A percentile compares a stretch with the other conserved stretches of the same genome.
Evolutionary conservation across 768 basidiomycete species (phyloP).

Genomic region (Kwoniella europaea): DNA sequence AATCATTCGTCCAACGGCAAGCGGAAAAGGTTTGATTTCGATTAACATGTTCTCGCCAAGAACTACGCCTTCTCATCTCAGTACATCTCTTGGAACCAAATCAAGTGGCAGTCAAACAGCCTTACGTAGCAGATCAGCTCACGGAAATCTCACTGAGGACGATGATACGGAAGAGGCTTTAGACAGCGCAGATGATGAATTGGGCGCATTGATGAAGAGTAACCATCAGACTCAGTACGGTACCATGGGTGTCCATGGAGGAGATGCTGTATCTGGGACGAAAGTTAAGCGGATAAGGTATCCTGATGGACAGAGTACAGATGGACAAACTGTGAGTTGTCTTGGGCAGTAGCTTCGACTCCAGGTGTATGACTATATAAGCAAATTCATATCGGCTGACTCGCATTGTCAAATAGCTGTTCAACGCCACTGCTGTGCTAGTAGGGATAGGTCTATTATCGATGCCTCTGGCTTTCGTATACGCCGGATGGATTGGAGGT

Average conservation of each 20-base stretch:
- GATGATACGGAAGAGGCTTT: not conserved
- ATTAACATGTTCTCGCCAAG: conserved; percentile 20
- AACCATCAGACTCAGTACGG: not conserved
- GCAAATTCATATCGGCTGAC: not conserved
- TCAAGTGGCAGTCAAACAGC: conserved; percentile 21
- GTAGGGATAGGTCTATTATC: conserved; percentile 88
- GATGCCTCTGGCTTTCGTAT: conserved; percentile 87
- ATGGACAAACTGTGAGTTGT: conserved; percentile 53
- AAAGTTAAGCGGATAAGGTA: not conserved
- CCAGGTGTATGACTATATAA: not conserved
- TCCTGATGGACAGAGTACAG: conserved; percentile 47
- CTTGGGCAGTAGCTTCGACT: not conserved
- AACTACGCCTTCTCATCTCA: conserved; percentile 3
- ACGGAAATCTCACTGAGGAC: not conserved
- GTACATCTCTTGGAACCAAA: conserved; percentile 14
- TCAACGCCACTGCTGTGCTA: conserved; percentile 83
- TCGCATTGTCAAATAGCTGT: conserved; percentile 64
- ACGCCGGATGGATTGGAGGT: conserved; percentile 85
- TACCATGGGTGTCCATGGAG: not conserved
- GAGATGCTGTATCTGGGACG: not conserved
- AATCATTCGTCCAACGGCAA: conserved; percentile 1
- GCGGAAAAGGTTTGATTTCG: conserved; percentile 14
- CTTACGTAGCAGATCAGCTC: not conserved
- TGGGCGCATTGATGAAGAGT: too few species aligned
- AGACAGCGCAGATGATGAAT: not conserved